Base-by-base conservation (phyloP, 2,329 filamentous ascomycete species). In the Thielaviopsis euricoi region DNA sequence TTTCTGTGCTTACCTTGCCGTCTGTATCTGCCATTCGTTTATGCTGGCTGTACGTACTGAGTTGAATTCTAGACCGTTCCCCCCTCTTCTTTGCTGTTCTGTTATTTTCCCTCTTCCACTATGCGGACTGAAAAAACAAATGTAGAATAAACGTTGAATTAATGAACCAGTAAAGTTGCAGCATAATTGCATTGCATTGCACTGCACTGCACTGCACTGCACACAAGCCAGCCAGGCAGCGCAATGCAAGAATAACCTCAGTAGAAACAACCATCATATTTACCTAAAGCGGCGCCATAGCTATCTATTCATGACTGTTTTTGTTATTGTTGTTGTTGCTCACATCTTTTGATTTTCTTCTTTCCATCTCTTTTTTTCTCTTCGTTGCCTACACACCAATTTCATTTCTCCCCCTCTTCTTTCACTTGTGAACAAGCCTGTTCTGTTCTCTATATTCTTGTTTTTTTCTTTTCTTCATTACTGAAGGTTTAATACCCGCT, bases 391-490 rank as follows among this genome's bases (percentile, higher is more conserved):
- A 4, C 21, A 43, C 15, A 40, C n/a, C 33, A 43, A 13, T 15
- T 21, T 40, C 15, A 21, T 12, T 54, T 57, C 52, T 40, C 25
- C 21, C 25, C 22, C 21, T 46, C 29, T 53, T 52, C 21, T 46
- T 48, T 52, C 33, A 37, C 10, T 50, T 64, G 29, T 33, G 9
- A 33, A 2, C 29, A 33, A 33, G 29, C 57, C 53, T 64, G 58
- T 55, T 61, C 48, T 52, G 61, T 60, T 61, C 62, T 59, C 56
- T 59, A 52, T 48, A 62, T 60, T 55, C 62, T 62, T 62, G 52
- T 53, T 40, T 52, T 40, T 55, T 46, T 33, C 33, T 23, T 26
- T 53, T 23, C 53, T 51, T 43, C 29, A 40, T 50, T 29, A 51
- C 29, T 33, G 9, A 10, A 33, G 7, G 7, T 33, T 33, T 5